These are phyloP conservation scores for Boletus pseudo-olivaceus DNA, from an alignment of 768 basidiomycete species.

Conservation along the genomic window DNA sequence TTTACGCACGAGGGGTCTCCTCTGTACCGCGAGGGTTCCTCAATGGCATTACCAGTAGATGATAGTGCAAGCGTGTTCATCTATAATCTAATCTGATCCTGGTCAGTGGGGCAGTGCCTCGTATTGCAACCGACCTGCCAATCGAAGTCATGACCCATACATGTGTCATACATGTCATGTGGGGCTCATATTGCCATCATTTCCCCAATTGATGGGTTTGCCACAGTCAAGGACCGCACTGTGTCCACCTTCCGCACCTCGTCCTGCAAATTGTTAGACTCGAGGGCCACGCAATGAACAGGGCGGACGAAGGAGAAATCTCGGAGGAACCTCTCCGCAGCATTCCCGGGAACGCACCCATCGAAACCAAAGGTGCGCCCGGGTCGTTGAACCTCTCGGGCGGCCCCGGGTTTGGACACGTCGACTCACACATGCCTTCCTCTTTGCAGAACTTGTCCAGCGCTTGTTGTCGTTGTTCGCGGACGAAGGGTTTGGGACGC, in stretches of 20 bases:
- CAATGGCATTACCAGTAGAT: conserved; percentile 12
- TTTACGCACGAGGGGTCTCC: conserved; percentile 92
- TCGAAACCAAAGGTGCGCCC: conserved; percentile 20
- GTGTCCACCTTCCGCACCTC: neutral
- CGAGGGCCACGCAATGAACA: neutral
- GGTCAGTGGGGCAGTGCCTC: neutral
- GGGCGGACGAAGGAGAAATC: neutral
- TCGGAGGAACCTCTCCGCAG: neutral
- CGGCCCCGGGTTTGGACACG: neutral
- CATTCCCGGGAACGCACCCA: conserved; percentile 22
- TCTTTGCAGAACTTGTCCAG: conserved; percentile 31
- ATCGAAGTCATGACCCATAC: neutral
- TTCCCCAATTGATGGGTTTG: neutral
- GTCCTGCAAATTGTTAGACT: neutral
- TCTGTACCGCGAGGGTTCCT: conserved; percentile 62
- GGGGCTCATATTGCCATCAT: neutral
- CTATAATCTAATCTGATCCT: conserved; percentile 11
- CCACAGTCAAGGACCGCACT: neutral
- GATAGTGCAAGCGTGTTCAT: conserved; percentile 1
- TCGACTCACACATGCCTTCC: neutral
- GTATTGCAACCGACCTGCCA: conserved; percentile 1
- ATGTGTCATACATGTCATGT: too few species aligned
- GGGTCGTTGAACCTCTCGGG: too few species aligned
- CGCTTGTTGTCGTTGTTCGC: conserved; percentile 37
- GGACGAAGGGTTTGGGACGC: conserved; percentile 19